Evolutionary conservation across 2,329 filamentous ascomycete genomes (phyloP).

Genomic region (Mycosphaerelloides madeirae): DNA sequence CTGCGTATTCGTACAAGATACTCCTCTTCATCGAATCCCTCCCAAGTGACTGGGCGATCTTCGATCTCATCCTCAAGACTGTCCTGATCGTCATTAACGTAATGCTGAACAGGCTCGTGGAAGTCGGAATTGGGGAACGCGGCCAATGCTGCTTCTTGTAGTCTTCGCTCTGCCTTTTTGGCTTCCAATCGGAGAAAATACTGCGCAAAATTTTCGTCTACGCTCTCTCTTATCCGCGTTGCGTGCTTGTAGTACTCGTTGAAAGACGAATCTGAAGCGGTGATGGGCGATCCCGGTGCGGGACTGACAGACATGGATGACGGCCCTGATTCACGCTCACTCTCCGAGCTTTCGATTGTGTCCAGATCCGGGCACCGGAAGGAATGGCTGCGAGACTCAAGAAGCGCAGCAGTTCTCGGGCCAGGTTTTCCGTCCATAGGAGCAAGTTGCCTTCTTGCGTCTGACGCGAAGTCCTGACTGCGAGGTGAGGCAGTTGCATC

Average conservation of each 20-base stretch:
- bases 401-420: constrained; percentile 30
- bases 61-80: constrained; percentile 31
- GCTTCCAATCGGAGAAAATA: constrained; percentile 77
- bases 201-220: constrained; percentile 69
- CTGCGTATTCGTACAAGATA: constrained; percentile 37
- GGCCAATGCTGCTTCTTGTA: constrained; percentile 70
- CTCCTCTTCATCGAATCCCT: constrained; percentile 37
- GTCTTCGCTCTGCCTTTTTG: constrained; percentile 71
- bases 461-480: constrained; percentile 17
- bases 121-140: constrained; percentile 69
- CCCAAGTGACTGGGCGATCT: constrained; percentile 36
- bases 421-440: constrained; percentile 33
- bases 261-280: constrained; percentile 44
- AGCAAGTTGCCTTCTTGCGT: constrained; percentile 23
- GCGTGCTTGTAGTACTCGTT: constrained; percentile 47
- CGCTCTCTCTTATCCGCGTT: constrained; percentile 57
- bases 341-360: constrained; percentile 57
- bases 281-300: constrained; percentile 38
- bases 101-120: constrained; percentile 67
- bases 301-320: constrained; percentile 42
- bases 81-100: constrained; percentile 53
- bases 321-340: constrained; percentile 37
- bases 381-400: constrained; percentile 42
- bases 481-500: constrained; percentile 10
- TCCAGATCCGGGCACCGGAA: constrained; percentile 59